Conservation (phyloP, 2,329 filamentous ascomycete genomes). For the Hortaea werneckii region DNA sequence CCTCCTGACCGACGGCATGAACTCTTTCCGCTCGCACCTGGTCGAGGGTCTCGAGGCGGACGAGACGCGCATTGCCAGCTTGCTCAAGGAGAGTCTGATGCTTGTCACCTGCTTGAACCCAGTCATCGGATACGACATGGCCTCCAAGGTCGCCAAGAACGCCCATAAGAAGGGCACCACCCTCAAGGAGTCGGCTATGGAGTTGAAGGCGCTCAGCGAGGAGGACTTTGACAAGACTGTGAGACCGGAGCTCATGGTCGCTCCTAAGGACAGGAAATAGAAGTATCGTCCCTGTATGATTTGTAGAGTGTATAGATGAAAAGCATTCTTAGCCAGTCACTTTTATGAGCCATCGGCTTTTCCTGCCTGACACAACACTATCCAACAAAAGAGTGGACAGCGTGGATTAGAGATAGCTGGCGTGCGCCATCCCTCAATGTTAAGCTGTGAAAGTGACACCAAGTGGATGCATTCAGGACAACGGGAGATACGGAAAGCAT, state of each 20-base stretch:
- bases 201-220: constrained; percentile 77
- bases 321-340: too few relatives aligned
- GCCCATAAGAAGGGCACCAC: constrained; percentile 97
- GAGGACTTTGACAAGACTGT: constrained; percentile 88
- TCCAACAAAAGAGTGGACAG: too few relatives aligned
- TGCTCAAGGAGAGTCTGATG: constrained; percentile 97
- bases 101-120: constrained; percentile 96
- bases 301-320: not conserved
- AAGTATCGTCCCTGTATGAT: not conserved
- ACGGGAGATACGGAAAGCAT: too few relatives aligned
- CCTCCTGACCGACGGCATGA: constrained; percentile 84
- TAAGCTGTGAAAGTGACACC: too few relatives aligned
- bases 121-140: constrained; percentile 96
- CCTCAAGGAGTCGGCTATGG: constrained; percentile 85
- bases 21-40: constrained; percentile 88
- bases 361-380: too few relatives aligned
- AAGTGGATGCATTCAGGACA: too few relatives aligned
- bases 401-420: too few relatives aligned
- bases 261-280: constrained; percentile 59
- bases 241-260: constrained; percentile 89
- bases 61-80: constrained; percentile 77
- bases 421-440: too few relatives aligned
- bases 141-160: constrained; percentile 94
- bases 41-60: constrained; percentile 83
- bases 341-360: too few relatives aligned